Evolutionary conservation across 2,329 filamentous ascomycete species (phyloP).

Genomic region (Bertia moriformis): DNA sequence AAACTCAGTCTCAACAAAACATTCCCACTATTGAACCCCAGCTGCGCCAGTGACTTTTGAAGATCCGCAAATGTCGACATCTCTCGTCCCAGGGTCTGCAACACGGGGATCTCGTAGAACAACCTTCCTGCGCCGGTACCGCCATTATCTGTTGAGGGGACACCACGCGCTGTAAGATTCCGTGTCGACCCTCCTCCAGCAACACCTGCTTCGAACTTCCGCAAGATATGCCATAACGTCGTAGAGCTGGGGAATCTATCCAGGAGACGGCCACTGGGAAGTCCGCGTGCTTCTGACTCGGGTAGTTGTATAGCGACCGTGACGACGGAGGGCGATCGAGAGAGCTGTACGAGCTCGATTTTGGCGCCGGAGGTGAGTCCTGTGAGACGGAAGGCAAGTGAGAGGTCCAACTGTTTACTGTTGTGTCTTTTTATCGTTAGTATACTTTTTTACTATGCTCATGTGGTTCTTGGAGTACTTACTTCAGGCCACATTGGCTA

Average conservation of each 20-base stretch:
- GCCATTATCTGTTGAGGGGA: constrained; percentile 42
- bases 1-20: constrained; percentile 68
- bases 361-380: constrained; percentile 76
- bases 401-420: constrained; percentile 74
- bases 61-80: constrained; percentile 65
- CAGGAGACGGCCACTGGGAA: constrained; percentile 53
- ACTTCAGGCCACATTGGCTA: constrained; percentile 73
- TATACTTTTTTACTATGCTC: neutral
- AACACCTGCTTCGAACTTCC: constrained; percentile 72
- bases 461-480: constrained; percentile 10
- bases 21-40: constrained; percentile 76
- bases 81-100: constrained; percentile 73
- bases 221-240: constrained; percentile 75
- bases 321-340: constrained; percentile 71
- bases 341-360: constrained; percentile 77
- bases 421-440: constrained; percentile 41
- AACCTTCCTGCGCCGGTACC: constrained; percentile 56
- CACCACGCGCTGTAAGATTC: constrained; percentile 73
- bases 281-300: constrained; percentile 47
- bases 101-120: constrained; percentile 73
- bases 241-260: constrained; percentile 82
- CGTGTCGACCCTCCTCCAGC: constrained; percentile 44
- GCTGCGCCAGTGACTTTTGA: constrained; percentile 74
- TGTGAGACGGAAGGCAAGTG: constrained; percentile 67
- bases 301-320: constrained; percentile 81